Percentiles rank a stretch among this genome's conserved stretches.
These are phyloP conservation scores for Pseudocercospora musae DNA, from an alignment of 2,329 filamentous ascomycete species.

Conservation along the genomic window DNA sequence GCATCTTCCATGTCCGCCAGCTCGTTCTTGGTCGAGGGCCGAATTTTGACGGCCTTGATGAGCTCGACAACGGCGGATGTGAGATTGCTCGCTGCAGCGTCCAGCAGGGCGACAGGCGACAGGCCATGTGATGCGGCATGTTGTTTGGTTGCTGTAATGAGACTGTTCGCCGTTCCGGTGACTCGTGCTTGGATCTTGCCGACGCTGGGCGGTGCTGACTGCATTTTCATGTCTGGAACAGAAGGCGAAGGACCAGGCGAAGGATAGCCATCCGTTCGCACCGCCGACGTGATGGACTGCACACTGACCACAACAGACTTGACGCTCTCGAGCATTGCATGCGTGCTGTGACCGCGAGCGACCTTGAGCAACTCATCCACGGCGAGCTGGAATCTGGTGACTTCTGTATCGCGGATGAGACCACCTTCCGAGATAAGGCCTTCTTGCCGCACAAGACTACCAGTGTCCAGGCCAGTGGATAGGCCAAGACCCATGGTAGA, in stretches of 20 bases:
- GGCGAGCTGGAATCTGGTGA: constrained; percentile 91
- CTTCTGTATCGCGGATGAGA: constrained; percentile 82
- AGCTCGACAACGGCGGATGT: constrained; percentile 83
- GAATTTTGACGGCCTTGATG: constrained; percentile 78
- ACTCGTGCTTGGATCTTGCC: constrained; percentile 68
- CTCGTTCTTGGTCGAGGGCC: constrained; percentile 36
- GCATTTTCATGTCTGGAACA: constrained; percentile 18
- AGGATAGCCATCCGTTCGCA: constrained; percentile 43
- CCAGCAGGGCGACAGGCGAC: constrained; percentile 86
- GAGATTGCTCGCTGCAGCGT: constrained; percentile 88
- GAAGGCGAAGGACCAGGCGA: constrained; percentile 31
- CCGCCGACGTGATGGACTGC: constrained; percentile 77
- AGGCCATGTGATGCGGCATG: constrained; percentile 79
- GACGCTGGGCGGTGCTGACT: constrained; percentile 37
- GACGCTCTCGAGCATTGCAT: constrained; percentile 77
- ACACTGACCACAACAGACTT: constrained; percentile 80
- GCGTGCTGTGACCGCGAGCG: constrained; percentile 70
- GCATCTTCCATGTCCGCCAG: constrained; percentile 24
- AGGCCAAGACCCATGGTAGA: constrained; percentile 75
- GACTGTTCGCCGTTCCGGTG: constrained; percentile 89
- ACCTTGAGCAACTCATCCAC: constrained; percentile 84
- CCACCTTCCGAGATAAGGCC: constrained; percentile 61
- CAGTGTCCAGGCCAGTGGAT: constrained; percentile 54
- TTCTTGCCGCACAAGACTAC: constrained; percentile 63
- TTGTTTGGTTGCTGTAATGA: constrained; percentile 93